Percentiles rank a stretch among this genome's conserved stretches.
Conservation (phyloP, 331 rosid species). For the Acacia pycnantha region DNA sequence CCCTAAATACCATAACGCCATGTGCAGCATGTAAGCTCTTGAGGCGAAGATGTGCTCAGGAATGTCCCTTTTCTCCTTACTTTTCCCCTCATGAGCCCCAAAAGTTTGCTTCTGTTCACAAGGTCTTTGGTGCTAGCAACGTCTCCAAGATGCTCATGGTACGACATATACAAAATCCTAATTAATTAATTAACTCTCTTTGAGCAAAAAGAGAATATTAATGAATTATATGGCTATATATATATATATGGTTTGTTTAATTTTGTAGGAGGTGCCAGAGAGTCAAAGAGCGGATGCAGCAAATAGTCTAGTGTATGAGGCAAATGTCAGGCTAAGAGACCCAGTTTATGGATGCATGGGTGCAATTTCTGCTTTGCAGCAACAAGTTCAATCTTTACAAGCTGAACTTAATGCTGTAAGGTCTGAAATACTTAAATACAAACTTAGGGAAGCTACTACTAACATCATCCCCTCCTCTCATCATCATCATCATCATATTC, state of each 20-base stretch:
- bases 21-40: conserved; percentile 97
- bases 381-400: conserved; percentile 89
- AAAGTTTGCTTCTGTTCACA: conserved; percentile 96
- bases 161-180: neutral
- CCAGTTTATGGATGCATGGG: conserved; percentile 99
- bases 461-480: conserved; percentile 44
- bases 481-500: neutral
- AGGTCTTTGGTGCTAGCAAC: conserved; percentile 96
- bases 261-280: conserved; percentile 78
- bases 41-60: conserved; percentile 94
- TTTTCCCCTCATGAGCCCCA: conserved; percentile 99
- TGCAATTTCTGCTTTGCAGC: conserved; percentile 90
- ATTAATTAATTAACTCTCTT: neutral
- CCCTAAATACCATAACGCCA: conserved; percentile 90
- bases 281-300: conserved; percentile 87
- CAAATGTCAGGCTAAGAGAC: conserved; percentile 94
- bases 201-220: neutral
- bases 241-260: neutral
- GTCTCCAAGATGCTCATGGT: conserved; percentile 99
- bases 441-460: conserved; percentile 59
- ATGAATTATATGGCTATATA: neutral
- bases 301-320: conserved; percentile 93
- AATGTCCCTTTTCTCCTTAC: conserved; percentile 95
- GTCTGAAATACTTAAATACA: conserved; percentile 80
- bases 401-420: conserved; percentile 79